A percentile compares a stretch with the other conserved stretches of the same genome.
Conservation (phyloP, 208 protist genomes). For the Acanthamoeba sp. region DNA sequence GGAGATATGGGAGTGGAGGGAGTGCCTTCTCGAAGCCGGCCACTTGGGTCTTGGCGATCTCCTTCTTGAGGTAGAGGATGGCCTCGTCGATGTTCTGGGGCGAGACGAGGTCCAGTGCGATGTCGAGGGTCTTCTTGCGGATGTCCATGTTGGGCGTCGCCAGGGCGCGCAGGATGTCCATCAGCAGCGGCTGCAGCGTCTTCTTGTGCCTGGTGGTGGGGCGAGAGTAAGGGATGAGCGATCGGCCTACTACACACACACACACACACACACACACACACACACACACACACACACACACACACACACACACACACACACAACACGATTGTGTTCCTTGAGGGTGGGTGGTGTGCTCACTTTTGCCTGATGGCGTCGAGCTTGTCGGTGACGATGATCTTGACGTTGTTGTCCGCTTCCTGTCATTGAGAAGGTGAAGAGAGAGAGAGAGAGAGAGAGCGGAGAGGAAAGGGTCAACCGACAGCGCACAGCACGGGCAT, state of each 20-base stretch:
- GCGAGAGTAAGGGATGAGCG: too few relatives aligned
- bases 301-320: neutral
- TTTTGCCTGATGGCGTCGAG: slow-evolving; percentile 93
- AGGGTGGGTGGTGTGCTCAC: slow-evolving; percentile 1
- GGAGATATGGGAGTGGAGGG: neutral
- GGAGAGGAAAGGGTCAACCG: neutral
- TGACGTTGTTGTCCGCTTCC: slow-evolving; percentile 98
- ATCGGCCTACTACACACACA: too few relatives aligned
- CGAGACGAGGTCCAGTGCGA: slow-evolving; percentile 95
- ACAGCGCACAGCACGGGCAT: neutral
- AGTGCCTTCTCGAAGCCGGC: slow-evolving; percentile 81
- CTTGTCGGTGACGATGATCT: slow-evolving; percentile 97
- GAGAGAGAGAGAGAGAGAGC: neutral
- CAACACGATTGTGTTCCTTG: neutral
- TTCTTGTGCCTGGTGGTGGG: slow-evolving; percentile 85
- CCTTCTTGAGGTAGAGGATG: slow-evolving; percentile 96
- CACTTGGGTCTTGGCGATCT: slow-evolving; percentile 90
- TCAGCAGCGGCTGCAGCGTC: slow-evolving; percentile 95
- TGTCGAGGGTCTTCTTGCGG: slow-evolving; percentile 93
- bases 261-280: too few relatives aligned
- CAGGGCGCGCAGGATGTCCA: slow-evolving; percentile 97
- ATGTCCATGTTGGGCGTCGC: slow-evolving; percentile 94
- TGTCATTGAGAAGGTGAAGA: slow-evolving; percentile 54
- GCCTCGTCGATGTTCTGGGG: slow-evolving; percentile 94
- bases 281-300: neutral